Base-by-base conservation (phyloP, 768 basidiomycete genomes). In the Filobasidium floriforme region DNA sequence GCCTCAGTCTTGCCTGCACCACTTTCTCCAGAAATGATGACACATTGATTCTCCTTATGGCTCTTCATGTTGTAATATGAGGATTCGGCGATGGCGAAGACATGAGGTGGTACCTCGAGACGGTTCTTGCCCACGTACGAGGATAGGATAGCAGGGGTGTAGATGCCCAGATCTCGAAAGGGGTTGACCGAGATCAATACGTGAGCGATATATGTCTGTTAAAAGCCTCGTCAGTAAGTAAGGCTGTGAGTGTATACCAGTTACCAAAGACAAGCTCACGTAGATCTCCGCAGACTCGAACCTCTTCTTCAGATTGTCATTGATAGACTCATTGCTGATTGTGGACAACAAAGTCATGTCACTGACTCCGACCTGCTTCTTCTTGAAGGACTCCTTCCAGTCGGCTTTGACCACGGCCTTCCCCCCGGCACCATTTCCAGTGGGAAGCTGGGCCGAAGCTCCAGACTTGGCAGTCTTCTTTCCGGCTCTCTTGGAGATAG, bases 381-480 rank as follows among this genome's bases (percentile, higher is more conserved):
- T 99, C 87, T 96, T 96, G 84, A 99, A 99, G 5, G 93, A 92
- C 75, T 98, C 94, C 80, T 94, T 94, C 94, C 94, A 99, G 78
- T 98, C 94, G 59, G 94, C 94, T 93, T 98, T 70, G 22, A 41
- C 59, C 37, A 54, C 61, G 9, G 59, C 46, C 18, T 66, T 54
- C 40, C 57, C 71, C 22, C 71, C 73, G 5, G 60, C 63, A 40
- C 71, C 73, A 65, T 63, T 54, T 15, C 32, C 59, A 4, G 63
- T 63, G 7, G 78, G 68, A 10, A 74, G 63, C n/a, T 71, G 61
- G 7, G 66, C 64, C 1, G 68, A 41, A 41, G 66, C 76, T 43
- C 72, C 72, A 49, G 46, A 49, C 46, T 49, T 49, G 29, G 26
- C 54, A 24, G 77, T 63, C 68, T 78, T 79, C 69, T 76, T 77